These are phyloP conservation scores for Dryadomyces sulphureus DNA, from an alignment of 2,329 filamentous ascomycete species.

Conservation along the genomic window DNA sequence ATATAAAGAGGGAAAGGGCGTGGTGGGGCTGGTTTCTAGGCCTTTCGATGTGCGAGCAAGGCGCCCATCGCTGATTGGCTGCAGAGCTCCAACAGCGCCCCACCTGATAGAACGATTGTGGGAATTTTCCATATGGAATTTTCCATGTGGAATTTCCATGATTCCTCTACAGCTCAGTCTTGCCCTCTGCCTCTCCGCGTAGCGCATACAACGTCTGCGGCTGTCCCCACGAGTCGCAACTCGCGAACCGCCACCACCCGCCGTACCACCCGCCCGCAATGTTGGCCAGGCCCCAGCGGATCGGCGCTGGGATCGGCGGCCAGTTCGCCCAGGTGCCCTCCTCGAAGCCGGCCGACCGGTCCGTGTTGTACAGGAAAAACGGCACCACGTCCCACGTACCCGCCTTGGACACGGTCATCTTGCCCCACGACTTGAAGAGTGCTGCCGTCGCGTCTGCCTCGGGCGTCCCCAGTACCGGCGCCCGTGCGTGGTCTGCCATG, in stretches of 20 bases:
- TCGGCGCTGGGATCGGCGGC: constrained; percentile 47
- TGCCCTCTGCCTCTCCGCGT: constrained; percentile 8
- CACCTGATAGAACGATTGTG: no score
- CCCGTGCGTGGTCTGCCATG: constrained; percentile 33
- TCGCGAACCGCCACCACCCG: constrained; percentile 50
- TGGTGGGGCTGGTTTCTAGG: constrained; percentile 13
- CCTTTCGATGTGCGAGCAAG: constrained; percentile 12
- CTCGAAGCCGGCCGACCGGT: constrained; percentile 35
- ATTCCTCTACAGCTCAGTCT: not conserved
- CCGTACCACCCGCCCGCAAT: constrained; percentile 40
- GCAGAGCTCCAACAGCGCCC: no score
- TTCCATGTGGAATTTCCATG: not conserved
- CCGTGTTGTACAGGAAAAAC: constrained; percentile 50
- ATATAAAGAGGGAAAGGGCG: not conserved
- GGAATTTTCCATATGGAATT: not conserved
- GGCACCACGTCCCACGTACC: constrained; percentile 45
- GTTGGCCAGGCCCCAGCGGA: constrained; percentile 45
- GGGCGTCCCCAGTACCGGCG: constrained; percentile 29
- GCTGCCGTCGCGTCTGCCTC: constrained; percentile 29
- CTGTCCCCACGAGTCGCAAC: constrained; percentile 38
- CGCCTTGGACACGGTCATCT: constrained; percentile 47
- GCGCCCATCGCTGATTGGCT: not conserved
- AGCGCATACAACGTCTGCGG: constrained; percentile 40
- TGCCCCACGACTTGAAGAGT: constrained; percentile 46
- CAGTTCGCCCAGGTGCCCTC: constrained; percentile 45